Evolutionary conservation across 192 early-diverging fungal species (phyloP), one percentile per base, ranked within the genome.

Genomic region (Coemansia sp.): DNA sequence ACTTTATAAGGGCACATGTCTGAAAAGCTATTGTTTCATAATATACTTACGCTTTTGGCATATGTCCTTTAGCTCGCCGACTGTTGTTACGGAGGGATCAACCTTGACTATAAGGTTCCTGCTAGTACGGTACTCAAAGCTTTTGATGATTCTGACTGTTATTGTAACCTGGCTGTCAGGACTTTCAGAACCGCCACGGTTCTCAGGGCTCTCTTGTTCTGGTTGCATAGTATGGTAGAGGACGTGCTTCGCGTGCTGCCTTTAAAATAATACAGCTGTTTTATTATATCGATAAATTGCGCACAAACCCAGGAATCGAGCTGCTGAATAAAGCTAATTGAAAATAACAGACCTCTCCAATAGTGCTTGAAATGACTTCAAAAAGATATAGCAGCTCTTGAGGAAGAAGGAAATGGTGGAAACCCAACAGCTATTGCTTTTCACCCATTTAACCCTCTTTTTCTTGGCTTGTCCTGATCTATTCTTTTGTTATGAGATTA

Each of bases 141-240:
- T 92, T 71, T 95, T 95, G 74, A 97, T 96, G 45, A 92, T 75
- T 1, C 95, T 84, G 63, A 97, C 82, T 7, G 95, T 97, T 7
- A 97, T 69, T 10, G 63, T 54, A n/a, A 60, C 64, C 26, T 61
- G n/a, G 52, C 41, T 12, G 13, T 18, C 39, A 9, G 26, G 7
- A 38, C 38, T 41, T 11, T 19, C 21, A 26, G 52, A 12, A 10
- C 21, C 13, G 7, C 26, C 23, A 26, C 26, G 19, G 21, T 4
- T 15, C 26, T 19, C 21, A 26, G 52, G 23, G 4, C 9, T 26
- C 9, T 54, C 23, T 9, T 54, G 19, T 19, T 4, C 23, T 13
- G 19, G 9, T 54, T 54, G 11, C 52, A 54, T 54, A 9, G 9
- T 54, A 6, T 18, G 16, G 6, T 18, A 16, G 13, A 54, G 10